These are phyloP conservation scores for Raphanus sativus DNA, from an alignment of 345 rosid genomes.

Conservation along the genomic window DNA sequence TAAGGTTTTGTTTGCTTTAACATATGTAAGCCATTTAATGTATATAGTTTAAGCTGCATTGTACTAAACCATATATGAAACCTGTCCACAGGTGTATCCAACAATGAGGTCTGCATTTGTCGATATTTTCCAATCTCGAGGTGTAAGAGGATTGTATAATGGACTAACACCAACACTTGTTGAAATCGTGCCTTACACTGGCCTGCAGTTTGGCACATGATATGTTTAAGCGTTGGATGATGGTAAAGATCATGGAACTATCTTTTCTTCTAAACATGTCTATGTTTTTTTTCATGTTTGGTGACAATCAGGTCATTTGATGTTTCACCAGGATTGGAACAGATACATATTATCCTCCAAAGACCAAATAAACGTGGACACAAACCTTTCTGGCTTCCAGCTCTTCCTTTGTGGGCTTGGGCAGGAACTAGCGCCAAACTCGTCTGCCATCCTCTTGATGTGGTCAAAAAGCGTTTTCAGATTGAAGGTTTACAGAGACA, in stretches of 20 bases:
- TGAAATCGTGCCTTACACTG: constrained; percentile 95
- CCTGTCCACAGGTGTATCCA: constrained; percentile 69
- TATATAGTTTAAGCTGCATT: not conserved
- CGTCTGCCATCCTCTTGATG: constrained; percentile 98
- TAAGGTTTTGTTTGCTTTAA: constrained; percentile 52
- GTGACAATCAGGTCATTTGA: constrained; percentile 3
- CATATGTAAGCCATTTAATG: not conserved
- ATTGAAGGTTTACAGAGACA: constrained; percentile 89
- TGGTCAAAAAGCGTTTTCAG: constrained; percentile 97
- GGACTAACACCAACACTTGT: constrained; percentile 93
- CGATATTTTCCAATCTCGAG: constrained; percentile 69
- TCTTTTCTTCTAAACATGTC: not conserved
- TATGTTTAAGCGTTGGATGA: constrained; percentile 84
- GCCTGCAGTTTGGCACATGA: constrained; percentile 97
- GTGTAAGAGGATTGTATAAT: constrained; percentile 82
- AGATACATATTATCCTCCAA: constrained; percentile 38
- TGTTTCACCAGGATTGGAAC: constrained; percentile 68
- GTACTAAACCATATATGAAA: not conserved
- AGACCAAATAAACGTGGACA: constrained; percentile 38
- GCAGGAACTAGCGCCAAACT: constrained; percentile 99
- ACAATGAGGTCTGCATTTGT: constrained; percentile 92
- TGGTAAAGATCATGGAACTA: constrained; percentile 47
- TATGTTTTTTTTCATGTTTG: not conserved
- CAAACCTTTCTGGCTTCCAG: constrained; percentile 71
- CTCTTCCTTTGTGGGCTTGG: constrained; percentile 81